Base-by-base conservation (phyloP, 2,329 filamentous ascomycete species). In the Ophiostoma triangulosporum region DNA sequence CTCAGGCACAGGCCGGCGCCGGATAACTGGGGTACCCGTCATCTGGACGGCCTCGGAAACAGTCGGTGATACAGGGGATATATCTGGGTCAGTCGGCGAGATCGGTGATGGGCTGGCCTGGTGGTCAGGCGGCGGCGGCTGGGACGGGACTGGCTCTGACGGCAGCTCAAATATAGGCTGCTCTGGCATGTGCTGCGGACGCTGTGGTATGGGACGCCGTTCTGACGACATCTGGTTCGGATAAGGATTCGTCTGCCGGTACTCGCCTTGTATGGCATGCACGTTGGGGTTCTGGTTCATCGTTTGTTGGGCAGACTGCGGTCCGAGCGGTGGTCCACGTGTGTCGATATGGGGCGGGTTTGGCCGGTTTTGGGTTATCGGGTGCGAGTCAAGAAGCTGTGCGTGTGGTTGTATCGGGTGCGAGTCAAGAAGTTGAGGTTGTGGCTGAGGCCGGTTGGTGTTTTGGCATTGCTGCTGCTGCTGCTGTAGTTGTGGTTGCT, bases 1-100 rank as follows among this genome's bases (percentile, higher is more conserved):
- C 9, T n/a, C 24, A 24, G 55, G 55, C 0, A 57, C 45, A 2
- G 55, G 55, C 8, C 55, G 52, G 6, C 55, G 55, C 11, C 55
- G 55, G 20, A 57, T 52, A 4, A 57, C 52, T n/a, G 55, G 46
- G 1, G 32, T 15, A 2, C 50, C 55, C 0, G 52, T 29, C 20
- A 57, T 14, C 17, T 57, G 50, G 15, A 46, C 43, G 7, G 43
- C 43, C 14, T 29, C 15, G 8, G 43, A 17, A 2, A 15, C 20
- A 26, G 22, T 15, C 22, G 38, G 22, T 12, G 22, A 26, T 12
- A 6, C 38, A 6, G 27, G 38, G 14, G n/a, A 14, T 12, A 43
- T 24, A 26, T 43, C 3, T n/a, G 50, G 17, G 24, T 46, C 29
- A 4, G 45, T 17, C 12, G 40, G 20, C 1, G 48, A 15, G 5